phyloP scores from a whole-genome alignment of 805 yeast genomes.

The Trichomonascus vanleenenianus region DNA sequence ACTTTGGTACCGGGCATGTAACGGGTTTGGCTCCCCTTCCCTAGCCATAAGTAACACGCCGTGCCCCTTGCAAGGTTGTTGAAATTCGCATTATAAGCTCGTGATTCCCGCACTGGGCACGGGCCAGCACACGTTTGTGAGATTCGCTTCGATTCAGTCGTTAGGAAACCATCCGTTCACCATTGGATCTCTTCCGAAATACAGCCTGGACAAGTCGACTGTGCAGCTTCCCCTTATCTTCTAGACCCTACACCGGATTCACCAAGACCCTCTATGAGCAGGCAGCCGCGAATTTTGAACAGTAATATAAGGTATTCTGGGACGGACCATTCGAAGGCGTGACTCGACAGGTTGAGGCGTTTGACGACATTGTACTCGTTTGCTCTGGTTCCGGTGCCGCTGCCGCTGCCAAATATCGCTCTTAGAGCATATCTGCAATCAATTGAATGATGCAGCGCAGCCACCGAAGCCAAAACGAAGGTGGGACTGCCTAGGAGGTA shows the following conservation, averaged over 20 bases:
- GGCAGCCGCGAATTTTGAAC: conserved; percentile 6
- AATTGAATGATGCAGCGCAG: too few species aligned
- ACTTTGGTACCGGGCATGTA: conserved; percentile 15
- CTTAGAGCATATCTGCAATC: conserved; percentile 7
- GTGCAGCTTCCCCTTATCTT: conserved; percentile 32
- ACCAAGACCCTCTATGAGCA: conserved; percentile 11
- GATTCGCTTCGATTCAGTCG: conserved; percentile 12
- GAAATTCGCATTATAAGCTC: not conserved
- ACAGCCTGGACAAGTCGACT: not conserved
- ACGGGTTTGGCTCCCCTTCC: conserved; percentile 16
- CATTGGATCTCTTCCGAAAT: conserved; percentile 9
- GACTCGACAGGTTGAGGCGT: conserved; percentile 35
- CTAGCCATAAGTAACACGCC: conserved; percentile 14
- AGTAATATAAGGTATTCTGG: conserved; percentile 29
- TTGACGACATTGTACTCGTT: conserved; percentile 35
- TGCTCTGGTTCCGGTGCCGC: conserved; percentile 43
- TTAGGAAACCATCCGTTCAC: conserved; percentile 18
- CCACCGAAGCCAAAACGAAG: too few species aligned
- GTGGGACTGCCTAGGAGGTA: too few species aligned
- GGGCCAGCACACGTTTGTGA: conserved; percentile 15
- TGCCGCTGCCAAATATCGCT: conserved; percentile 25
- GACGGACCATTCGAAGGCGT: conserved; percentile 43
- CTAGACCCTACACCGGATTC: conserved; percentile 23
- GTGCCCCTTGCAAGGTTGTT: conserved; percentile 7
- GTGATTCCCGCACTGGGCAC: conserved; percentile 10